Evolutionary conservation across 1,284 basidiomycete species (phyloP).

Genomic region (Austropuccinia psidii): DNA sequence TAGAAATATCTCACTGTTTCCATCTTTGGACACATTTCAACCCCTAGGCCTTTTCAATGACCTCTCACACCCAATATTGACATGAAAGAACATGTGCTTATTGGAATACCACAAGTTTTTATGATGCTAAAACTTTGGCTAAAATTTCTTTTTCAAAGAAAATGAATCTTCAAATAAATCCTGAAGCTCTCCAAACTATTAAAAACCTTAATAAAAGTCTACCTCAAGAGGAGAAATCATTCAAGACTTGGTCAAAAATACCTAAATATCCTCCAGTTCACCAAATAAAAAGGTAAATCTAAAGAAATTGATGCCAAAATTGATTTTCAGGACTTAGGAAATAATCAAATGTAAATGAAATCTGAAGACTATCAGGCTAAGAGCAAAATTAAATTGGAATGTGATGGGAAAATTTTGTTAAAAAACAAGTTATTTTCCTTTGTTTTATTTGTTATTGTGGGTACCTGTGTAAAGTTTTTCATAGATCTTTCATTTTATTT

Average conservation of each 20-base stretch:
- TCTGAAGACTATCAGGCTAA: too few relatives aligned
- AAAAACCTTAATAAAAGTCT: neutral
- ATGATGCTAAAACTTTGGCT: neutral
- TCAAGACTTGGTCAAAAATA: neutral
- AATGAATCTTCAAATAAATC: neutral
- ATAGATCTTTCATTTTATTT: too few relatives aligned
- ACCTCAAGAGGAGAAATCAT: neutral
- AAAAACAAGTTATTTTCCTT: too few relatives aligned
- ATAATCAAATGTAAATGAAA: too few relatives aligned
- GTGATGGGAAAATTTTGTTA: too few relatives aligned
- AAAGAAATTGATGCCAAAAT: too few relatives aligned
- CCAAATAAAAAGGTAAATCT: too few relatives aligned
- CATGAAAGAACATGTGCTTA: neutral
- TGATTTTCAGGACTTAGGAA: too few relatives aligned
- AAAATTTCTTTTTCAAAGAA: neutral
- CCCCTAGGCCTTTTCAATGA: neutral
- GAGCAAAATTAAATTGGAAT: too few relatives aligned
- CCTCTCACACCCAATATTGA: neutral
- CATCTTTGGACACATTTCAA: neutral
- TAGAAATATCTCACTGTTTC: neutral
- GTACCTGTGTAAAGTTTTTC: too few relatives aligned
- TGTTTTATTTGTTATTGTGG: too few relatives aligned
- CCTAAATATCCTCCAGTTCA: neutral
- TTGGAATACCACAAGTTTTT: conserved; percentile 23
- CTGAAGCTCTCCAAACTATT: neutral